These are phyloP conservation scores for Paracorniculantispora psalliotae DNA, from an alignment of 2,329 filamentous ascomycete genomes.

Conservation along the genomic window DNA sequence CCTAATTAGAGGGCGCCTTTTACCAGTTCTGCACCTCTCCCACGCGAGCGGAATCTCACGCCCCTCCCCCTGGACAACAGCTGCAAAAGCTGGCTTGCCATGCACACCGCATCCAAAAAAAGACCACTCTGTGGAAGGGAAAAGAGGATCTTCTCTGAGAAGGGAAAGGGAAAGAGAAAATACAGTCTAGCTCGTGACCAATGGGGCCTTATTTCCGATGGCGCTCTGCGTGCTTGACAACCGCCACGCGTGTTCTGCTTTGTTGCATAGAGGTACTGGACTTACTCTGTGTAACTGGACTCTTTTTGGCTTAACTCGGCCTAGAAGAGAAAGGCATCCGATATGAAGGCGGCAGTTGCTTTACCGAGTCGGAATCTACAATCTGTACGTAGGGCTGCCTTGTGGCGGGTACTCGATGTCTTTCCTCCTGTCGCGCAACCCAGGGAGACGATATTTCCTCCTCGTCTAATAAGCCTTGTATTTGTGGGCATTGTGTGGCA, in stretches of 20 bases:
- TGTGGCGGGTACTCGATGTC: no score
- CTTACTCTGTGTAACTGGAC: no score
- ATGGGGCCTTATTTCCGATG: not conserved
- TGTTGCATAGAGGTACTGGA: not conserved
- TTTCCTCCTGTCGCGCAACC: no score
- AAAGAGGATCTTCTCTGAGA: not conserved
- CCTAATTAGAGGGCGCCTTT: not conserved
- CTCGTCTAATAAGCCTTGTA: no score
- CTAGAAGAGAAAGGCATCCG: no score
- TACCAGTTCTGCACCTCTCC: slow-evolving; percentile 2
- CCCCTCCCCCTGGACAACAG: not conserved
- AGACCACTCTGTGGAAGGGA: not conserved
- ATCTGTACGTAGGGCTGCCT: no score
- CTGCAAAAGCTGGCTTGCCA: not conserved
- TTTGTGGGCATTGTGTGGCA: no score
- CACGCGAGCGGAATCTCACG: slow-evolving; percentile 7
- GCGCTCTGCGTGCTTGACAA: not conserved
- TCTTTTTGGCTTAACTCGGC: no score
- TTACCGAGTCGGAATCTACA: no score
- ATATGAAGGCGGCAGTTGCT: no score
- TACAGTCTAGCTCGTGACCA: not conserved
- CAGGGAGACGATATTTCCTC: no score
- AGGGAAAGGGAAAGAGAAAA: not conserved
- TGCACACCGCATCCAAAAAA: slow-evolving; percentile 2
- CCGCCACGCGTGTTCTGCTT: not conserved